Evolutionary conservation across 169 alveolate genomes (phyloP), one percentile per base, ranked within the genome.

Genomic region (Theileria sp.): DNA sequence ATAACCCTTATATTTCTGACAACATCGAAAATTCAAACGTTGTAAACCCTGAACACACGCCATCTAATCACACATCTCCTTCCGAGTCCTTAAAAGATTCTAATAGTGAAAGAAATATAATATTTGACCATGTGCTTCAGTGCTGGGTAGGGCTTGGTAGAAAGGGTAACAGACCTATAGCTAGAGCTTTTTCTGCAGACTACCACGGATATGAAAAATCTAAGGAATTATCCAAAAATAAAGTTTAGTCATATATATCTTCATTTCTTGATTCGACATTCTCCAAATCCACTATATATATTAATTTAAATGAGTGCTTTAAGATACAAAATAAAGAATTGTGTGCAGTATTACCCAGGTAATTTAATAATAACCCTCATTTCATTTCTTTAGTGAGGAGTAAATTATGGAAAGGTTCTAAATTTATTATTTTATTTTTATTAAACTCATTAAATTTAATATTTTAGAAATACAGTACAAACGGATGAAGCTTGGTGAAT

Each of bases 111-210:
- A 56, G 38, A 6, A 80, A 80, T 12, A 13, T 77, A 21, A 58
- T 77, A 17, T 84, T 84, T 44, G 90, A 84, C 66, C 77, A 68
- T 68, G 77, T 74, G 3, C 44, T 84, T n/a, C 90, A 84, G 23
- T 84, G 87, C 87, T 84, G 90, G 90, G 90, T 84, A 19, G 86
- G 80, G 3, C 50, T 76, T 23, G 81, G 86, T 32, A 70, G 82
- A 28, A 72, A 28, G 38, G 80, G 87, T 25, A 32, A 66, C 13
- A 28, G 90, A 13, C 85, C 87, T 15, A 76, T 69, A 12, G 82
- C 87, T 10, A 65, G 86, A 3, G 90, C 90, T n/a, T 84, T 66
- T 71, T 77, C 87, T 25, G 90, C 86, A n/a, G 86, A 84, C 49
- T 77, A 58, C 77, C 90, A 84, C 82, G 90, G 90, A 26, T 84